Evolutionary conservation across 805 yeast genomes (phyloP), one percentile per base, ranked within the genome.

Genomic region (Diddensiella caesifluorescens): DNA sequence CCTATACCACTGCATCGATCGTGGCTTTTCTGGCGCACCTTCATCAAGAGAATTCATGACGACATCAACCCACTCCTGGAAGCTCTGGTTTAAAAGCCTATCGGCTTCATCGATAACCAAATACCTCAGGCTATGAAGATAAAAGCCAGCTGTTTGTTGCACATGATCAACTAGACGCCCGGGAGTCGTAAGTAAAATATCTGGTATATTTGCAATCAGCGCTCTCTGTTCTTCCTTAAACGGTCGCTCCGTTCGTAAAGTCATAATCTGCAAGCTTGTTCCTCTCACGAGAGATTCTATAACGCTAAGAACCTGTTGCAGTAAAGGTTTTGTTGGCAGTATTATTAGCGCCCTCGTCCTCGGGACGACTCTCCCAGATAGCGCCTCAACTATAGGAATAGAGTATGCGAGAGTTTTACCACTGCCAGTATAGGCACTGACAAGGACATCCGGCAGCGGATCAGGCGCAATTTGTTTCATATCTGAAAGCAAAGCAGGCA

Each of bases 371-470:
- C 95, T 71, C 5, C 64, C 61, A 12, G 70, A 64, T 39, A 90
- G 67, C 2, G 77, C 65, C 47, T 89, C 88, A 2, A 92, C 70
- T 5, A 92, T 73, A 1, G 98, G 97, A 2, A 90, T 71, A 38
- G 79, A 71, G 56, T 90, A 90, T 2, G 96, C 94, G 41, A 92
- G 67, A 0, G 98, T 90, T 59, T 90, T 90, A 55, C 98, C 98
- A 0, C 95, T 83, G 32, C 98, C 98, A 0, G 98, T 90, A 7
- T 94, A 77, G 1, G 98, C 95, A 62, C 90, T 89, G 4, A 90
- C 95, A 34, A 90, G 67, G 15, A 88, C 61, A 62, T 92, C 95
- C 1, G 47, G 60, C 50, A 45, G 47, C 7, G 61, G 54, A 44
- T 66, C 68, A 5, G 68, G 70, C 13, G 57, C 38, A 12, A 57